A percentile compares a stretch with the other conserved stretches of the same genome.
Evolutionary conservation across 2,329 filamentous ascomycete species (phyloP).

Genomic region (Paracamarosporium sp.): DNA sequence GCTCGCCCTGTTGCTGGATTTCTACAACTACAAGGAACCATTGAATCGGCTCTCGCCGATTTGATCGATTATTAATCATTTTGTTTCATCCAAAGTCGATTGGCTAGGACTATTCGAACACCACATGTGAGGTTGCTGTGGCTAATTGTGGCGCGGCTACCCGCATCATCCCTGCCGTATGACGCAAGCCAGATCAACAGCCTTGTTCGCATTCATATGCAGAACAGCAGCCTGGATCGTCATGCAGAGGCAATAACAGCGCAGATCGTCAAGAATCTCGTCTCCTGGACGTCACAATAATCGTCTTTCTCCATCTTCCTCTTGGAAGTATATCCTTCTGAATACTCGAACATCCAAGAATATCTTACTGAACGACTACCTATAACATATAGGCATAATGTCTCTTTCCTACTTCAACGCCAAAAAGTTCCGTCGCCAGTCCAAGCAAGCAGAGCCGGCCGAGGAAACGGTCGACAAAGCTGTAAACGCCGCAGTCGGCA

Average conservation of each 20-base stretch:
- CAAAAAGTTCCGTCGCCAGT: constrained; percentile 42
- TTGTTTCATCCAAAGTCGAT: no score
- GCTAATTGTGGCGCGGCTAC: constrained; percentile 16
- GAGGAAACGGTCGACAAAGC: constrained; percentile 5
- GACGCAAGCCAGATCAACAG: constrained; percentile 35
- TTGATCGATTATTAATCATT: no score
- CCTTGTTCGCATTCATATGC: constrained; percentile 24
- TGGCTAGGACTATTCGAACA: no score
- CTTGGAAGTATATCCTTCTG: neutral
- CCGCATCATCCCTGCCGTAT: constrained; percentile 29
- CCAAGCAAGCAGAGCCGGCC: constrained; percentile 32
- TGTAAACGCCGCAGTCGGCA: neutral
- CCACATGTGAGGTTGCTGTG: neutral
- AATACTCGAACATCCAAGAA: neutral
- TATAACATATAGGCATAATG: constrained; percentile 23
- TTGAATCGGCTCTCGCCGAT: no score
- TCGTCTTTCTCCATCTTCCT: neutral
- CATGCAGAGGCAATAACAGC: constrained; percentile 21
- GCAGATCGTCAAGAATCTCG: neutral
- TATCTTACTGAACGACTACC: neutral
- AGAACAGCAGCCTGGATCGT: constrained; percentile 27
- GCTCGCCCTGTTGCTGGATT: no score
- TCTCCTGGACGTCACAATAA: neutral
- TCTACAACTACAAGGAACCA: no score
- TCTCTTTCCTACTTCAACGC: constrained; percentile 36